A percentile compares a stretch with the other conserved stretches of the same genome.
Conservation (phyloP, 805 yeast species). For the Maudiozyma turicensis region DNA sequence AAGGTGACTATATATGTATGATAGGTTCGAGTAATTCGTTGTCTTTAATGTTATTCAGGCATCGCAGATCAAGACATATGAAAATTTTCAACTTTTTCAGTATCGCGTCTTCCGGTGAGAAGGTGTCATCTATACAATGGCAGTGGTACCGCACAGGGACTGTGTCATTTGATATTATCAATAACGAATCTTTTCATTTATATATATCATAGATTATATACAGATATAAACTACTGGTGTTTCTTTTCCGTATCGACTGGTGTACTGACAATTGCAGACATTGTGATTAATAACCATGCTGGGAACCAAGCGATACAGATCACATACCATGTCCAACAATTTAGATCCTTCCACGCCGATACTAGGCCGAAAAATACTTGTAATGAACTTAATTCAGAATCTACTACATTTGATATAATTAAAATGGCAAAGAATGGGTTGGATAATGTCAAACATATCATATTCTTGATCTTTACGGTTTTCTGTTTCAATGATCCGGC, state of each 20-base stretch:
- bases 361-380: constrained; percentile 42
- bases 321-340: constrained; percentile 81
- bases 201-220: neutral
- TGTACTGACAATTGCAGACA: constrained; percentile 13
- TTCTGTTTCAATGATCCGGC: neutral
- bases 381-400: constrained; percentile 29
- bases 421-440: constrained; percentile 42
- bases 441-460: constrained; percentile 33
- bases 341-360: constrained; percentile 56
- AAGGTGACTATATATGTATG: too few relatives aligned
- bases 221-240: neutral
- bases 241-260: constrained; percentile 2
- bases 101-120: too few relatives aligned
- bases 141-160: too few relatives aligned
- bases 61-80: too few relatives aligned
- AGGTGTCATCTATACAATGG: too few relatives aligned
- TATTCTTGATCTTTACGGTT: constrained; percentile 18
- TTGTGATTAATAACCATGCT: constrained; percentile 48
- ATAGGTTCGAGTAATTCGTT: too few relatives aligned
- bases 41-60: too few relatives aligned
- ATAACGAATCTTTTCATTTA: too few relatives aligned
- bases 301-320: constrained; percentile 74
- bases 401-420: constrained; percentile 25
- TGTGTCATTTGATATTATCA: too few relatives aligned
- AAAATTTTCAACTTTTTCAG: too few relatives aligned